Conservation (phyloP, 345 rosid genomes). For the Lepidium aucheri region DNA sequence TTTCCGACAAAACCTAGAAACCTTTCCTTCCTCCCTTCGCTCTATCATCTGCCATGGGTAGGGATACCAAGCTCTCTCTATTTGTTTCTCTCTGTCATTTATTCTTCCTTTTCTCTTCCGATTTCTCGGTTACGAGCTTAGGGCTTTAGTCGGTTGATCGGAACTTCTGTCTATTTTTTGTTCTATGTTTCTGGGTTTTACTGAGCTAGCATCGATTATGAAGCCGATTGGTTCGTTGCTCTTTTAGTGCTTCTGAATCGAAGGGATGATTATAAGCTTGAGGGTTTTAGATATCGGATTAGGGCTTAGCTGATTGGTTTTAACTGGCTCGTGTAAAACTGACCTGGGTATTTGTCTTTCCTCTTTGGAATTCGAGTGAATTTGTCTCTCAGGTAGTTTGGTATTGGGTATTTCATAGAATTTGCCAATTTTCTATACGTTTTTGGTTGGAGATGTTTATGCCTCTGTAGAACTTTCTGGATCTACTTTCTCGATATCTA, state of each 20-base stretch:
- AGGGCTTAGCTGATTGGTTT: conserved; percentile 10
- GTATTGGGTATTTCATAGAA: neutral
- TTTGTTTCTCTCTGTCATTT: neutral
- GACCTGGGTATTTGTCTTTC: neutral
- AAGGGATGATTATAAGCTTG: neutral
- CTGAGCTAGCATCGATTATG: neutral
- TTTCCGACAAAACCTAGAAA: conserved; percentile 20
- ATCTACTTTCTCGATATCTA: neutral
- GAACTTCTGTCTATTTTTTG: neutral
- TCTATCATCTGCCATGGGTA: conserved; percentile 19
- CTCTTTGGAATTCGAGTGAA: neutral
- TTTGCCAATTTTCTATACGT: neutral
- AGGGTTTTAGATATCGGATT: neutral
- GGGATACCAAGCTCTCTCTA: conserved; percentile 1
- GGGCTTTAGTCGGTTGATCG: neutral
- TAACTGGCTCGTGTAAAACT: neutral
- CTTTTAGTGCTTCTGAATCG: neutral
- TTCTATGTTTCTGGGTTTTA: neutral
- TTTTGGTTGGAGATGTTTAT: neutral
- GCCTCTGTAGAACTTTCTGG: neutral
- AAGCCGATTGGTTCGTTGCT: neutral
- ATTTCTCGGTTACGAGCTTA: neutral
- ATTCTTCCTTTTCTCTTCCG: neutral
- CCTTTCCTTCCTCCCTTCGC: neutral
- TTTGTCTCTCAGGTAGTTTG: neutral